Percentiles rank a stretch among this genome's conserved stretches.
phyloP scores from a whole-genome alignment of 2,329 filamentous ascomycete species.

The Diaporthe batatas region DNA sequence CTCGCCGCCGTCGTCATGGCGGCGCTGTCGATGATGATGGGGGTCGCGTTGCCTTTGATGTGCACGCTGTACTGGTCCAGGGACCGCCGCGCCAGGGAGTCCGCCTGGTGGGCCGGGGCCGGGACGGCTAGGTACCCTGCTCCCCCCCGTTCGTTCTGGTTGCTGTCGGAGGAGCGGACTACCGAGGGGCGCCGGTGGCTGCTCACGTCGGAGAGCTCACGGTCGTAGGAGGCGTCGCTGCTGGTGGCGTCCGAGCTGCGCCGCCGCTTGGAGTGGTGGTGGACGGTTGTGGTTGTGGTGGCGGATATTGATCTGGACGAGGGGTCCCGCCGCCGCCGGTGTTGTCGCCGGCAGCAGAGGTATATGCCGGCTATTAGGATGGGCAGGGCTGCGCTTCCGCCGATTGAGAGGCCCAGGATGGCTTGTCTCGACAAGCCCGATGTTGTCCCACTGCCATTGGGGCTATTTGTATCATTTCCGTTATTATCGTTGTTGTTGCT shows the following conservation, averaged over 20 bases:
- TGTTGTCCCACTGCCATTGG: neutral
- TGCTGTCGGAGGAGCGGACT: neutral
- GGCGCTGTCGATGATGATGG: neutral
- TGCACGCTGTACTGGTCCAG: conserved; percentile 31
- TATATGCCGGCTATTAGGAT: conserved; percentile 7
- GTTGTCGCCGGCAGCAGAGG: conserved; percentile 19
- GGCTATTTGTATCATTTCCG: neutral
- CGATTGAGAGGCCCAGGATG: conserved; percentile 15
- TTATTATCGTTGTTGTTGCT: neutral
- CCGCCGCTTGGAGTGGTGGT: conserved; percentile 8
- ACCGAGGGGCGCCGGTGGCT: neutral
- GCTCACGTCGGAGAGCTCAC: neutral
- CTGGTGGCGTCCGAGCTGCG: conserved; percentile 10
- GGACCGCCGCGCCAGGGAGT: neutral
- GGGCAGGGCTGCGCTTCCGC: conserved; percentile 5
- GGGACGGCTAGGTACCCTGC: neutral
- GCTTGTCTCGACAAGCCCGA: conserved; percentile 14
- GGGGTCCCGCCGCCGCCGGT: neutral
- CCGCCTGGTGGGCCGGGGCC: neutral
- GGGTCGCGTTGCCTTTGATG: conserved; percentile 30
- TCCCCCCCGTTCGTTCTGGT: neutral
- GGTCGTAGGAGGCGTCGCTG: neutral
- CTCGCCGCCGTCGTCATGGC: neutral
- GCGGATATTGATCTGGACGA: neutral
- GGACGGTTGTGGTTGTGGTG: neutral